Base-by-base conservation (phyloP, 345 rosid genomes). In the Acer yangbiense region DNA sequence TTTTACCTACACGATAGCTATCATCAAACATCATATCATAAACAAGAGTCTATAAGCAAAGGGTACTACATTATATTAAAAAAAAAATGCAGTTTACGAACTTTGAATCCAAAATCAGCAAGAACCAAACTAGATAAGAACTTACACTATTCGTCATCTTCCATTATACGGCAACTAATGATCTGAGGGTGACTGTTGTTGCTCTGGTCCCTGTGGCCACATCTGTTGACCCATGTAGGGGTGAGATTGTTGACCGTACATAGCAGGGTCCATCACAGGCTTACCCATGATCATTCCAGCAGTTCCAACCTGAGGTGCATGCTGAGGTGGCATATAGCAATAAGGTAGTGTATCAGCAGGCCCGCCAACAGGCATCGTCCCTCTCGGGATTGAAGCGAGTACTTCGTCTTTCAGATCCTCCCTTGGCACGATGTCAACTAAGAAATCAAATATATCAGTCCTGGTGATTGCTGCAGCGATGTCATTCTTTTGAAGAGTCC, bases 401-500 rank as follows among this genome's bases (percentile, higher is more conserved):
- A 87, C 95, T 80, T 95, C 99, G 52, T 95, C 98, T 65, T 92
- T 85, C 69, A 90, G 80, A 82, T 95, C 99, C 93, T 95, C 99
- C 75, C 99, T 78, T 0, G 99, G 98, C 76, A 95, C 98, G 58
- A 93, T 93, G 75, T 93, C 98, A 60, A 95, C 99, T 70, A 95
- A 82, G 78, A 93, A 95, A 82, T 95, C 99, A 78, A 95, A 95
- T 41, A 93, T 90, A 78, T 95, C 99, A 2, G 99, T 95, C 87
- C 95, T 88, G 10, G 98, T 93, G 68, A 95, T 92, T 21, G 98
- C 98, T 16, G 99, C 98, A 0, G 98, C 99, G 23, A 95, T 93
- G 77, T 95, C 99, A 12, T 93, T 95, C 89, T 93, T 95, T 84
- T 95, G 99, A 21, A 95, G 90, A 0, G 97, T 93, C 88, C 98